A percentile compares a stretch with the other conserved stretches of the same genome.
These are phyloP conservation scores for Coleophoma crateriformis DNA, from an alignment of 2,329 filamentous ascomycete genomes.

Conservation along the genomic window DNA sequence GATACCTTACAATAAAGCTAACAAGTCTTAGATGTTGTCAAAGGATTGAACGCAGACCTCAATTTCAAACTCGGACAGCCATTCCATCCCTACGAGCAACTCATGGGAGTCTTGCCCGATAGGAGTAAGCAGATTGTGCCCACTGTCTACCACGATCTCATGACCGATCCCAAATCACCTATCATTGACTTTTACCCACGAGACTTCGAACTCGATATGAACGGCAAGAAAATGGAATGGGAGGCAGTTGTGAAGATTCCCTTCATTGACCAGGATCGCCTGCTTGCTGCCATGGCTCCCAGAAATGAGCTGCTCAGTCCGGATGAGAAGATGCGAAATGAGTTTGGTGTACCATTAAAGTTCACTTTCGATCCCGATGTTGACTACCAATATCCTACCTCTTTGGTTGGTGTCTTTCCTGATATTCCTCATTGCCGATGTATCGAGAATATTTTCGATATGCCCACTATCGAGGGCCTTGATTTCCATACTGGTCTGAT, in stretches of 20 bases:
- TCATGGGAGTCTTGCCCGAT: constrained; percentile 97
- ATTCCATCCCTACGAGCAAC: constrained; percentile 89
- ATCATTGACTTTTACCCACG: constrained; percentile 98
- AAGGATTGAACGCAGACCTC: constrained; percentile 79
- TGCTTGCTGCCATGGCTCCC: constrained; percentile 80
- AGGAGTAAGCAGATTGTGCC: constrained; percentile 97
- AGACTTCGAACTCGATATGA: constrained; percentile 98
- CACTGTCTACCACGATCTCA: constrained; percentile 77
- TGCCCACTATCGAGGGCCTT: constrained; percentile 86
- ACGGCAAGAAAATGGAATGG: constrained; percentile 99
- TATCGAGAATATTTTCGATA: constrained; percentile 91
- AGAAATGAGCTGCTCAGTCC: constrained; percentile 73
- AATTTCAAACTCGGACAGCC: constrained; percentile 93
- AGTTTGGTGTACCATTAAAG: constrained; percentile 87
- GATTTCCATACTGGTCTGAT: constrained; percentile 81
- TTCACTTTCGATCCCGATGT: constrained; percentile 78
- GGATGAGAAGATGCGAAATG: constrained; percentile 77
- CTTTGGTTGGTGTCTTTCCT: constrained; percentile 83
- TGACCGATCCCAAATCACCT: constrained; percentile 84
- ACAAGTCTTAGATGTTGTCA: constrained; percentile 66
- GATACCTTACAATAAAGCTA: constrained; percentile 17
- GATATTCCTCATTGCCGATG: constrained; percentile 84
- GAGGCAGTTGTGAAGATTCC: constrained; percentile 98
- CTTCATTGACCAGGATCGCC: constrained; percentile 88
- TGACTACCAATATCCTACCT: constrained; percentile 82